Evolutionary conservation across 1,284 basidiomycete genomes (phyloP).

Genomic region (Coniferiporia weirii): DNA sequence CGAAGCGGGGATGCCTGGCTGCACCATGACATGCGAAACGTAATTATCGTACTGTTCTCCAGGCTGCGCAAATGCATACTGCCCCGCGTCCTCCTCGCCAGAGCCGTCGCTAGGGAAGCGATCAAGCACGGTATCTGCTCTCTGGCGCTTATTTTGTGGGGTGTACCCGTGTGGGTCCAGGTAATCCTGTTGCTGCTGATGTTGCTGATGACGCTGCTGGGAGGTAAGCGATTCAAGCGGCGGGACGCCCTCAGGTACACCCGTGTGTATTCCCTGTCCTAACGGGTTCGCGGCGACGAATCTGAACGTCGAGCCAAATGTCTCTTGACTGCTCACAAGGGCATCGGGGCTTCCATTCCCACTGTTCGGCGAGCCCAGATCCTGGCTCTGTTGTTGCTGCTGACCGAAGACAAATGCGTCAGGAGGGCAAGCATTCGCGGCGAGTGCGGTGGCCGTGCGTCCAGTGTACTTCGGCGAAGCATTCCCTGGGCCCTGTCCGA

Average conservation of each 20-base stretch:
- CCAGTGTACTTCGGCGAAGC: constrained; percentile 11
- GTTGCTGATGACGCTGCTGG: neutral
- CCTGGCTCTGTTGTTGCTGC: neutral
- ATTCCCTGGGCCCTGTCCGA: constrained; percentile 15
- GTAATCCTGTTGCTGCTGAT: constrained; percentile 5
- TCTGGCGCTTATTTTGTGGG: constrained; percentile 2
- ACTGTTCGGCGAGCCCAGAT: neutral
- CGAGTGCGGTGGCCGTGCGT: constrained; percentile 12
- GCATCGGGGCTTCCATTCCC: constrained; percentile 1
- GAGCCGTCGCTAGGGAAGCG: neutral
- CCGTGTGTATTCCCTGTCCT: neutral
- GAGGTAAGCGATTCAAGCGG: neutral
- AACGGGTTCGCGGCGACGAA: constrained; percentile 3
- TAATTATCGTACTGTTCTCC: neutral
- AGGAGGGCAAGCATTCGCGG: constrained; percentile 2
- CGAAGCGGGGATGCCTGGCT: neutral
- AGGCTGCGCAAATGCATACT: neutral
- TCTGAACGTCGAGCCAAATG: constrained; percentile 1
- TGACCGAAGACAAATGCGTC: constrained; percentile 10
- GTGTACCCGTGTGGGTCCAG: neutral
- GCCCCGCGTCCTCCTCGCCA: constrained; percentile 8
- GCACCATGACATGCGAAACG: neutral
- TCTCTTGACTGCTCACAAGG: neutral
- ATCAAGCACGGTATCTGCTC: constrained; percentile 1
- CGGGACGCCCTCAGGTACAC: constrained; percentile 1